A percentile compares a stretch with the other conserved stretches of the same genome.
phyloP scores from a whole-genome alignment of 257 asterid species.

The Solanum ossicruentum region DNA sequence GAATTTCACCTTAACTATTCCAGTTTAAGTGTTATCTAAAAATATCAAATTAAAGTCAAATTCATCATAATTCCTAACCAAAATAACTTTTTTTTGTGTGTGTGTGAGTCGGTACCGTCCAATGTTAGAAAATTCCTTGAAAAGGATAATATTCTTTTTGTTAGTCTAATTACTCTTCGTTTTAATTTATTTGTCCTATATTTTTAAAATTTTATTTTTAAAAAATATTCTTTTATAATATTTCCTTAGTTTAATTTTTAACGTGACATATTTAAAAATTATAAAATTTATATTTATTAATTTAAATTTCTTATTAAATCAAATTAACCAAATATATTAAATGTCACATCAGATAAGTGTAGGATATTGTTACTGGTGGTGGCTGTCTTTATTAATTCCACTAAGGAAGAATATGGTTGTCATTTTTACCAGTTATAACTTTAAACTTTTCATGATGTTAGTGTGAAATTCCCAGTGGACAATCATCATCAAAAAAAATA shows the following conservation, averaged over 20 bases:
- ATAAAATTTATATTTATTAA: too few species aligned
- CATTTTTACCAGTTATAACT: neutral
- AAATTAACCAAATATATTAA: neutral
- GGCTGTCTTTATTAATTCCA: neutral
- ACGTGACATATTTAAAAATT: too few species aligned
- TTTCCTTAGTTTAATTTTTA: too few species aligned
- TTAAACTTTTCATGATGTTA: neutral
- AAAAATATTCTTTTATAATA: too few species aligned
- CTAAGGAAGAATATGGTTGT: neutral
- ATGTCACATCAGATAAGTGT: neutral
- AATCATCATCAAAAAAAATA: neutral
- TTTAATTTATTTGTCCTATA: too few species aligned
- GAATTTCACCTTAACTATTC: neutral
- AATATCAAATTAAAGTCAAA: neutral
- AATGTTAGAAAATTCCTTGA: neutral
- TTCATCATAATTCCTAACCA: neutral
- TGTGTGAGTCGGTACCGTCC: neutral
- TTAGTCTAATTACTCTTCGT: neutral
- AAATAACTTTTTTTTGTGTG: neutral
- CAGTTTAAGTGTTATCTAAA: neutral
- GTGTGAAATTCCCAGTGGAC: neutral
- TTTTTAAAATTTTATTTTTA: too few species aligned
- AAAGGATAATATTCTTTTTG: neutral
- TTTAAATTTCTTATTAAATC: too few species aligned
- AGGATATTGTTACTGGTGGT: neutral